Percentiles rank a stretch among this genome's conserved stretches.
Conservation (phyloP, 2,329 filamentous ascomycete species). For the Fusarium siculi region DNA sequence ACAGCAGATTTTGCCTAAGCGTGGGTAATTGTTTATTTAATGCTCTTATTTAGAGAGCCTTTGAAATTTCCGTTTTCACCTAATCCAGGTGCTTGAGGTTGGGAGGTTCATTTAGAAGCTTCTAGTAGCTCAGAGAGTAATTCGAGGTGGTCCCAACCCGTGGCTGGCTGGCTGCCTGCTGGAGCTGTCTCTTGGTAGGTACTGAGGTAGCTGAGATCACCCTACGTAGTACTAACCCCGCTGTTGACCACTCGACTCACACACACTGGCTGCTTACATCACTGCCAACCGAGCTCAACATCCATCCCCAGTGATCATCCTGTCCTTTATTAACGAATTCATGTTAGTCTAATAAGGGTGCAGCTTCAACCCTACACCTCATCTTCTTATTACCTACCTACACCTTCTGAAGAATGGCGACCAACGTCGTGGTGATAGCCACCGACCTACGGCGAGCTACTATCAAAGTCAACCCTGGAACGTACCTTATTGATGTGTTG, state of each 20-base stretch:
- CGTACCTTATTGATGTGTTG: conserved; percentile 84
- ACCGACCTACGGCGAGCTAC: conserved; percentile 79
- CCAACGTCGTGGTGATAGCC: conserved; percentile 89
- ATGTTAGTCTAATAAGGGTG: background rate
- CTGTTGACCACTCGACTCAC: conserved; percentile 2
- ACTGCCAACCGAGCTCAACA: conserved; percentile 27
- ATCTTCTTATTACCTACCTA: background rate
- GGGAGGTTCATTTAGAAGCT: conserved; percentile 5
- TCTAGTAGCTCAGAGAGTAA: conserved; percentile 3
- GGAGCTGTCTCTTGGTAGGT: background rate
- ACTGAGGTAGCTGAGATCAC: background rate
- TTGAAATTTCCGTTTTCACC: background rate
- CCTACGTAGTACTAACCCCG: conserved; percentile 14
- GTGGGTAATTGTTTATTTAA: background rate
- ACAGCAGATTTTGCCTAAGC: background rate
- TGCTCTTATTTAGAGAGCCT: background rate
- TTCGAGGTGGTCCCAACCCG: background rate
- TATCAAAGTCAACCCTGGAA: conserved; percentile 85
- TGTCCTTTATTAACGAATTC: background rate
- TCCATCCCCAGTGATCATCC: conserved; percentile 10
- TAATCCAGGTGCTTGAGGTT: background rate
- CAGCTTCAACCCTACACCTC: background rate
- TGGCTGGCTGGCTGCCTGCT: conserved; percentile 24
- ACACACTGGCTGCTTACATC: conserved; percentile 32
- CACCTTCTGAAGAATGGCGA: conserved; percentile 69